Conservation (phyloP, 2,329 filamentous ascomycete species). For the Cladosporium phlei region DNA sequence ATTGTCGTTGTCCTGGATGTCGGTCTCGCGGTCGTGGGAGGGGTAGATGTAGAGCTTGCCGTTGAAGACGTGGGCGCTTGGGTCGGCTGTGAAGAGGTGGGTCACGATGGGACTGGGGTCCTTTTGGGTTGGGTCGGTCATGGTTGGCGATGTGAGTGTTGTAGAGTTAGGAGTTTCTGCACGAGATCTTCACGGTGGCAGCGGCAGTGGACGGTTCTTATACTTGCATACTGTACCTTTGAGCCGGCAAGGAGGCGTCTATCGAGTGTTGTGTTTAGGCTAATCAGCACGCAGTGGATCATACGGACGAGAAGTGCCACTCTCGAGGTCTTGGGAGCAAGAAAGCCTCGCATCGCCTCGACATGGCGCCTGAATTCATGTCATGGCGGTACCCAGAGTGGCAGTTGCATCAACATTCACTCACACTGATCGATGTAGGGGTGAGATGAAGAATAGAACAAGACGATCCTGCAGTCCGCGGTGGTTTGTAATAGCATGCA, state of each 20-base stretch:
- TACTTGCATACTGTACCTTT: not conserved
- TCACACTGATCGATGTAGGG: no score
- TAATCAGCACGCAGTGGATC: conserved; percentile 10
- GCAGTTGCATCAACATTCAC: no score
- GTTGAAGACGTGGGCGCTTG: conserved; percentile 75
- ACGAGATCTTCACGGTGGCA: not conserved
- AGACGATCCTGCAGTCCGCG: not conserved
- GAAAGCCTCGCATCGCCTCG: no score
- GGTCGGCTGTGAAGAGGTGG: conserved; percentile 75
- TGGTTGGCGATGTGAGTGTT: conserved; percentile 6
- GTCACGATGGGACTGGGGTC: conserved; percentile 59
- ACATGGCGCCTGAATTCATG: conserved; percentile 8
- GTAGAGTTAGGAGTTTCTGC: not conserved
- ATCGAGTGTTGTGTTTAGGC: not conserved
- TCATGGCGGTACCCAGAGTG: no score
- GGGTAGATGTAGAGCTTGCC: conserved; percentile 73
- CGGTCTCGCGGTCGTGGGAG: conserved; percentile 72
- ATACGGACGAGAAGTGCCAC: conserved; percentile 2
- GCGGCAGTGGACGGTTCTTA: not conserved
- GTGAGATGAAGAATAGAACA: not conserved
- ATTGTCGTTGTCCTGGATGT: conserved; percentile 74
- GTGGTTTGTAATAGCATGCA: no score
- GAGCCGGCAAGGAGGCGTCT: conserved; percentile 7
- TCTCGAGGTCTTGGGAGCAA: conserved; percentile 1
- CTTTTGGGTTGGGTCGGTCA: conserved; percentile 46